phyloP scores from a whole-genome alignment of 768 basidiomycete species.

The Podaxis sp. region DNA sequence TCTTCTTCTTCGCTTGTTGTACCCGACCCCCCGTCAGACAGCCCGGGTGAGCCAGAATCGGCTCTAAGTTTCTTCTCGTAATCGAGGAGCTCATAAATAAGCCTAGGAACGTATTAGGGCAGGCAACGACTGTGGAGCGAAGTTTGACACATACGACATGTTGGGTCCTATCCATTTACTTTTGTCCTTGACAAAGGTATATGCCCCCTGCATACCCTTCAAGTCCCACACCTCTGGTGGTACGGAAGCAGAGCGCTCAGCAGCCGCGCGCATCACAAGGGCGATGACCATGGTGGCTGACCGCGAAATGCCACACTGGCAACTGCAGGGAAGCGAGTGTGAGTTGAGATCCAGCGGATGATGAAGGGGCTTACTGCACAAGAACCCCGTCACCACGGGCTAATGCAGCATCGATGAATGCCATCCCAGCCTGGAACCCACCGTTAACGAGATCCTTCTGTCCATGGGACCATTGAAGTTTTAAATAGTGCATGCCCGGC shows the following conservation, averaged over 20 bases:
- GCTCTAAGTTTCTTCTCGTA: constrained; percentile 76
- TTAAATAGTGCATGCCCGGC: constrained; percentile 84
- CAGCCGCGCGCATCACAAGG: constrained; percentile 91
- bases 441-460: constrained; percentile 80
- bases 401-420: constrained; percentile 76
- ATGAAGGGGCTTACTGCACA: constrained; percentile 65
- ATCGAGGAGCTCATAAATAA: constrained; percentile 92
- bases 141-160: constrained; percentile 73
- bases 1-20: constrained; percentile 70
- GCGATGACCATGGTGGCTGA: constrained; percentile 90
- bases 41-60: constrained; percentile 48
- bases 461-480: constrained; percentile 92
- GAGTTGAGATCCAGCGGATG: constrained; percentile 16
- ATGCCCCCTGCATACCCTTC: constrained; percentile 88
- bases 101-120: constrained; percentile 40
- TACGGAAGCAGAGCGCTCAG: constrained; percentile 59
- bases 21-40: constrained; percentile 35
- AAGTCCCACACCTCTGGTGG: constrained; percentile 76
- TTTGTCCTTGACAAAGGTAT: constrained; percentile 86
- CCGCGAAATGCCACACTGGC: constrained; percentile 91
- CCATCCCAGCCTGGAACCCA: constrained; percentile 79
- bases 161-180: constrained; percentile 88
- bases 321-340: constrained; percentile 45
- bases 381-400: constrained; percentile 76
- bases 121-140: constrained; percentile 17